These are phyloP conservation scores for Neurospora sp. DNA, from an alignment of 495 filamentous ascomycete species.

Conservation along the genomic window DNA sequence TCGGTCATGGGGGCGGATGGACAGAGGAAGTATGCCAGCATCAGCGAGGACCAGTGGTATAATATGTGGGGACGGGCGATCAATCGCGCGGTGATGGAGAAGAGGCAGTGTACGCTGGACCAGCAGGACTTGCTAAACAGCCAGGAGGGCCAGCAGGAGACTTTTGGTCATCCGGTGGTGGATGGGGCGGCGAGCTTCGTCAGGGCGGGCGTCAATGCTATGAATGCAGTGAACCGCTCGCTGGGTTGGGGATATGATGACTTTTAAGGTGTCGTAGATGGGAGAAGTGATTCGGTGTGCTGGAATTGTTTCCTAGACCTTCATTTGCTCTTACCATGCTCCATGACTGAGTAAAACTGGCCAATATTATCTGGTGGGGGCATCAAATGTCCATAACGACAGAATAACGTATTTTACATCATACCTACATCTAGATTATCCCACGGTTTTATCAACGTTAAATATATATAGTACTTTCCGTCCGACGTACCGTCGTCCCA, in stretches of 20 bases:
- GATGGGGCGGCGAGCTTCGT: constrained; percentile 24
- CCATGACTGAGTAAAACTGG: not conserved
- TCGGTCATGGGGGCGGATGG: constrained; percentile 20
- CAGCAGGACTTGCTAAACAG: constrained; percentile 31
- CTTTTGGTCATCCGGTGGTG: constrained; percentile 12
- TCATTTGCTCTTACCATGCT: not conserved
- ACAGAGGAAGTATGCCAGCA: constrained; percentile 31
- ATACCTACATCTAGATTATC: not conserved
- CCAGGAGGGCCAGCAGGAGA: constrained; percentile 20
- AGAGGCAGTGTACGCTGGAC: constrained; percentile 26
- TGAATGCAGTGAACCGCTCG: constrained; percentile 35
- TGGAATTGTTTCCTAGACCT: not conserved
- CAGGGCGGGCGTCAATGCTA: constrained; percentile 28
- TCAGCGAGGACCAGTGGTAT: constrained; percentile 38
- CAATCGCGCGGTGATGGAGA: constrained; percentile 29
- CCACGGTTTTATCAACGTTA: too few species aligned
- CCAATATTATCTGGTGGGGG: not conserved
- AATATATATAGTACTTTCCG: too few species aligned
- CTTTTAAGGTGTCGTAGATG: not conserved
- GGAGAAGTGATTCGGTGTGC: not conserved
- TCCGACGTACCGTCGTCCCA: too few species aligned
- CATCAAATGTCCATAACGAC: not conserved
- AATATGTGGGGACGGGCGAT: constrained; percentile 38
- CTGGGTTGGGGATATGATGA: constrained; percentile 32
- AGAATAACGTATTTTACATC: not conserved